A percentile compares a stretch with the other conserved stretches of the same genome.
These are phyloP conservation scores for Juncus effusus DNA, from an alignment of 176 grass and related monocot genomes.

Conservation along the genomic window DNA sequence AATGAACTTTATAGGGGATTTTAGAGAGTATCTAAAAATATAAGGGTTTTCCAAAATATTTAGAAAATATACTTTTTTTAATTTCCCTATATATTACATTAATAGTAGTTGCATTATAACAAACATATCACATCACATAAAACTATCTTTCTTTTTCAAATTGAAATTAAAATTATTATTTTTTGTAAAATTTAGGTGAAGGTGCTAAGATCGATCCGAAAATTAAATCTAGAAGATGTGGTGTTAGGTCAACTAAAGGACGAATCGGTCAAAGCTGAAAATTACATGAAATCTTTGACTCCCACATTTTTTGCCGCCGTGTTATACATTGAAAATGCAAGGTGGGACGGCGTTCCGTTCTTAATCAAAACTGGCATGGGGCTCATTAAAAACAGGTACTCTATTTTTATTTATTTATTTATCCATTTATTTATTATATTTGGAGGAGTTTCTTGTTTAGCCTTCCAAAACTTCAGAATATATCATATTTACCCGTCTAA, in stretches of 20 bases:
- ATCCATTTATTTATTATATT: no score
- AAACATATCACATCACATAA: no score
- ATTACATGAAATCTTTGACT: conserved; percentile 71
- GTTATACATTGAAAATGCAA: conserved; percentile 91
- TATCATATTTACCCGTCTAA: no score
- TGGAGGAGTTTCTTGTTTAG: conserved; percentile 11
- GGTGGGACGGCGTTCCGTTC: conserved; percentile 95
- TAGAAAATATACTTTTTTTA: no score
- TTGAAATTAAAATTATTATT: no score
- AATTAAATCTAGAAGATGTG: conserved; percentile 70
- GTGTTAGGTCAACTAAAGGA: conserved; percentile 89
- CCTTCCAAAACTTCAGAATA: neutral
- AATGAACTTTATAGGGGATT: no score
- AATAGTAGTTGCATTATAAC: no score
- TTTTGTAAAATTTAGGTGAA: conserved; percentile 54
- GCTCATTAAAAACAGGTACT: conserved; percentile 84
- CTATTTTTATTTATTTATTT: neutral
- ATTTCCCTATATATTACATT: no score
- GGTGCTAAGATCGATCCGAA: conserved; percentile 82
- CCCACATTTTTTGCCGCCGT: conserved; percentile 88
- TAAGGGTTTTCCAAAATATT: no score
- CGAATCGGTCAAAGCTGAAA: conserved; percentile 41
- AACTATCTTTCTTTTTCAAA: no score
- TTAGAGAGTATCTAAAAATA: no score
- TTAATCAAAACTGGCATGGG: conserved; percentile 91